Conservation (phyloP, 768 basidiomycete species). For the Lentinula guzmanii region DNA sequence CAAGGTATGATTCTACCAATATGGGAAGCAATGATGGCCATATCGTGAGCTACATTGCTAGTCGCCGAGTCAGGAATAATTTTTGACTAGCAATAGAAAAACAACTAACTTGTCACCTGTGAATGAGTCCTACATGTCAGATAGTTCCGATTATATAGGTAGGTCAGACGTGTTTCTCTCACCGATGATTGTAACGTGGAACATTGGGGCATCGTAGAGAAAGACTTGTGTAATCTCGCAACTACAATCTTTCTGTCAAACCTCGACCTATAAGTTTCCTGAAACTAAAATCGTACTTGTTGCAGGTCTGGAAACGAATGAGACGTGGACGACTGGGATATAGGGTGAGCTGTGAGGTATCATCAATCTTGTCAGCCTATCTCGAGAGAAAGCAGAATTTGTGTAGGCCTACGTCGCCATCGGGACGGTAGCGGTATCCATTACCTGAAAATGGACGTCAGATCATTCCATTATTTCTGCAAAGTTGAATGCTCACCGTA, state of each 20-base stretch:
- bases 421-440: conserved; percentile 17
- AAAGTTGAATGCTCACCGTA: not conserved
- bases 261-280: not conserved
- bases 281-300: conserved; percentile 9
- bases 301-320: conserved; percentile 19
- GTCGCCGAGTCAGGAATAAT: not conserved
- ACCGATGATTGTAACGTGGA: conserved; percentile 21
- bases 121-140: not conserved
- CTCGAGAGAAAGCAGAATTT: not conserved
- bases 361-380: not conserved
- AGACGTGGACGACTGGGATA: conserved; percentile 17
- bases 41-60: conserved; percentile 17
- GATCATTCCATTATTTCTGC: not conserved
- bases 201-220: conserved; percentile 16
- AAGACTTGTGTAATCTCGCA: conserved; percentile 15
- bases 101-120: conserved; percentile 7
- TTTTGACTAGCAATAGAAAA: not conserved
- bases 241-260: not conserved
- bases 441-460: conserved; percentile 9
- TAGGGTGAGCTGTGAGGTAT: conserved; percentile 9
- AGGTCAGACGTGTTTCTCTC: not conserved
- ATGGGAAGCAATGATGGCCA: conserved; percentile 17
- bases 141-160: not conserved
- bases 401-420: conserved; percentile 10
- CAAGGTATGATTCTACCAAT: conserved; percentile 6